Percentiles rank a stretch among this genome's conserved stretches.
Conservation (phyloP, 1,284 basidiomycete genomes). For the Naganishia albida region DNA sequence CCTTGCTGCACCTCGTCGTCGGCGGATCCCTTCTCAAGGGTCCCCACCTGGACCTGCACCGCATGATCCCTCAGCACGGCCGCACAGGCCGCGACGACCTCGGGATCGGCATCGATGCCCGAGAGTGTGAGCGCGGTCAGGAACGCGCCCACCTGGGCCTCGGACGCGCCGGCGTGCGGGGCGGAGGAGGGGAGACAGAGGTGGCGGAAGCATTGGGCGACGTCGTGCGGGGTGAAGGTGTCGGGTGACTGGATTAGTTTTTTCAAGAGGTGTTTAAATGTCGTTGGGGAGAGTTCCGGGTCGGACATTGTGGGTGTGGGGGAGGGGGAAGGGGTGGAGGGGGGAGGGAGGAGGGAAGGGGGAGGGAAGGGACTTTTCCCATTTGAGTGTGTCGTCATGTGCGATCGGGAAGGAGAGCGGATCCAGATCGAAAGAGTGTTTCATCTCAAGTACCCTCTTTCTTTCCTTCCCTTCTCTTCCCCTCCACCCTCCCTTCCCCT, state of each 20-base stretch:
- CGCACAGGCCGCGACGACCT: conserved; percentile 74
- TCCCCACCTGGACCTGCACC: no score
- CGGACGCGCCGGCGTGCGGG: conserved; percentile 60
- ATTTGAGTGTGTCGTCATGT: no score
- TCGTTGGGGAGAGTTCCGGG: conserved; percentile 55
- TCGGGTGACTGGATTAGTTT: conserved; percentile 75
- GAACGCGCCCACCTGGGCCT: conserved; percentile 74
- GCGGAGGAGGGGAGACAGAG: conserved; percentile 67
- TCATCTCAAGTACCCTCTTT: no score
- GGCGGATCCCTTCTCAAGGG: no score
- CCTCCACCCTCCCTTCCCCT: no score
- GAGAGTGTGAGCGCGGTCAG: conserved; percentile 77
- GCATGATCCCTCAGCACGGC: conserved; percentile 69
- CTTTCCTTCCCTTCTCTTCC: no score
- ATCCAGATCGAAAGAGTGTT: no score
- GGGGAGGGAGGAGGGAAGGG: no score
- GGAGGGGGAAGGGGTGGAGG: no score
- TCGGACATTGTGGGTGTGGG: conserved; percentile 7
- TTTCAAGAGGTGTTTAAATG: conserved; percentile 73
- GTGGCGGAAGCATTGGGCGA: conserved; percentile 69
- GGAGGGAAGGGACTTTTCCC: no score
- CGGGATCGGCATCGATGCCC: conserved; percentile 70
- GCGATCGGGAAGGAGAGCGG: no score
- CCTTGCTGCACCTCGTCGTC: conserved; percentile 35
- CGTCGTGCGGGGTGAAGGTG: conserved; percentile 70